Evolutionary conservation across 208 protist genomes (phyloP), one percentile per base, ranked within the genome.

Genomic region (Leishmania braziliensis): DNA sequence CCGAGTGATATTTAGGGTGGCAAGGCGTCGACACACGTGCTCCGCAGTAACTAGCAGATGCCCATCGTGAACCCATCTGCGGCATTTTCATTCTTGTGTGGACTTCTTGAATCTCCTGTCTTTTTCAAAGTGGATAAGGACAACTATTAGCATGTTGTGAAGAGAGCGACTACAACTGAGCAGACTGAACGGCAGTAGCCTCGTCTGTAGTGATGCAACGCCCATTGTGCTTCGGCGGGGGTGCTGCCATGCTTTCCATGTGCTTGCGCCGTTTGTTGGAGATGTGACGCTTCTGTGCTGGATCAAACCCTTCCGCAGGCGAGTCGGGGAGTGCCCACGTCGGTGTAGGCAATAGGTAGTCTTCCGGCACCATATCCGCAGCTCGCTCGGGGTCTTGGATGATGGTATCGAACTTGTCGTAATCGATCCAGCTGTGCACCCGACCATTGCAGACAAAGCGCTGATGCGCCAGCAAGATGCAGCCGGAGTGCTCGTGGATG

Each of bases 401-500:
- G 72, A 95, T 80, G 9, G 75, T 46, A 63, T 92, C 79, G 82
- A 98, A 97, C 85, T 95, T 93, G 54, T 95, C 89, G 88, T 95
- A 97, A 75, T 98, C 91, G 62, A 98, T 98, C 94, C 93, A 98
- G 39, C 92, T 95, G 83, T 95, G 89, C 82, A 92, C 86, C 18
- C 69, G 50, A 18, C 89, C 93, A 71, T 95, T 80, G 29, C 95
- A 70, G 65, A 85, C 84, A 76, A 97, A 97, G 46, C 88, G 82
- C n/a, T 81, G 76, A 68, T 95, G 86, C 0, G 92, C 94, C n/a
- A 97, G 90, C 18, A 98, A 84, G 48, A 97, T 86, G 84, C 94
- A 98, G 29, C 93, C 94, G 18, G 93, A 97, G 86, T 98, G 95
- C 80, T 97, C 93, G 83, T 98, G 95, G 39, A 95, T 82, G 58